A percentile compares a stretch with the other conserved stretches of the same genome.
Conservation (phyloP, 306 rosid species). For the Malus orientalis region DNA sequence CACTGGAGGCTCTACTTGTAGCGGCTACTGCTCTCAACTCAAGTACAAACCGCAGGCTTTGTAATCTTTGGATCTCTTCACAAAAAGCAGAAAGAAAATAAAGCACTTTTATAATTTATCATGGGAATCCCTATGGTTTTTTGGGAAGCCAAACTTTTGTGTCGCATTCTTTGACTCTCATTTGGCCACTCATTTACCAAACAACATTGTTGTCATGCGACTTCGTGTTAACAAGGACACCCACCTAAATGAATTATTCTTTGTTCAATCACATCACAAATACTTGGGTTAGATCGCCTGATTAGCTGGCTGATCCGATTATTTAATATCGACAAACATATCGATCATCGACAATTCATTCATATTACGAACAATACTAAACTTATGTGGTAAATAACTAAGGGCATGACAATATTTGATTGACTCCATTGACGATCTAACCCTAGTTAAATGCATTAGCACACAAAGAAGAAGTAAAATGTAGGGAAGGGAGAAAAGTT, state of each 20-base stretch:
- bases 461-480: too few species aligned
- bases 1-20: neutral
- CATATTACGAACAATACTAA: too few species aligned
- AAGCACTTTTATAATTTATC: neutral
- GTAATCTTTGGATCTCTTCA: neutral
- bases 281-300: too few species aligned
- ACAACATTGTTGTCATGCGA: neutral
- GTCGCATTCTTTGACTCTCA: neutral
- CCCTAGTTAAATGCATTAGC: neutral
- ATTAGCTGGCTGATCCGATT: fast-evolving
- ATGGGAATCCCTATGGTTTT: neutral
- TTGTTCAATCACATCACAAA: too few species aligned
- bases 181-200: neutral
- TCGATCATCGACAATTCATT: fast-evolving
- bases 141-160: neutral
- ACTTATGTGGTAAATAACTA: too few species aligned
- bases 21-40: neutral
- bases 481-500: neutral
- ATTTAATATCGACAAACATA: too few species aligned
- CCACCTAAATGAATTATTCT: neutral
- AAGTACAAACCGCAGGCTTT: neutral
- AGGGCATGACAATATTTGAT: too few species aligned
- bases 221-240: neutral
- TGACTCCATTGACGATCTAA: neutral
- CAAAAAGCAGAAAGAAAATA: neutral